Evolutionary conservation across 345 rosid species (phyloP).

Genomic region (Lagerstroemia speciosa): DNA sequence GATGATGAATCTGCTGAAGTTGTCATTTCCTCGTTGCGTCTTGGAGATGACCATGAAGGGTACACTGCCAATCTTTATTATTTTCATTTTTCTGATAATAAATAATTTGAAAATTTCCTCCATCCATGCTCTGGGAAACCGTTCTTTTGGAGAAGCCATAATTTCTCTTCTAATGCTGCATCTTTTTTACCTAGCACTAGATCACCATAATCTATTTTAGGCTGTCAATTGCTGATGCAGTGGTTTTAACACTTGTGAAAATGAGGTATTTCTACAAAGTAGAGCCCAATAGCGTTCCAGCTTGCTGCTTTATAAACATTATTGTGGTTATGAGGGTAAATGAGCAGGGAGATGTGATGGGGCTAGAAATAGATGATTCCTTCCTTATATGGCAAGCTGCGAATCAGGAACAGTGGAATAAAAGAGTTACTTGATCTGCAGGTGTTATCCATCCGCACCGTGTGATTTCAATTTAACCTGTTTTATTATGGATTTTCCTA

Average conservation of each 20-base stretch:
- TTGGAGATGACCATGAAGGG: slow-evolving; percentile 93
- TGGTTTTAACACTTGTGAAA: background rate
- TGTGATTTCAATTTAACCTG: background rate
- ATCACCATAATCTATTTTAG: background rate
- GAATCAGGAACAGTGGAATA: background rate
- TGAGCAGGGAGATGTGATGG: background rate
- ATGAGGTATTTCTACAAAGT: background rate
- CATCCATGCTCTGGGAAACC: background rate
- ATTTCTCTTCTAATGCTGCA: background rate
- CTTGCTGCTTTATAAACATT: background rate
- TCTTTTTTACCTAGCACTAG: background rate
- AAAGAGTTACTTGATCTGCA: background rate
- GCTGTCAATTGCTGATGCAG: background rate
- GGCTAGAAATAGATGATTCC: background rate
- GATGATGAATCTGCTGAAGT: slow-evolving; percentile 99
- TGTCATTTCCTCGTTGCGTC: slow-evolving; percentile 85
- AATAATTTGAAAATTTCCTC: background rate
- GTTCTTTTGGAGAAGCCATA: background rate
- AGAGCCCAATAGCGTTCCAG: background rate
- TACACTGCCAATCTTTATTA: slow-evolving; percentile 16
- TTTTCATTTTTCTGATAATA: too few species aligned
- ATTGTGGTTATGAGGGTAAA: background rate
- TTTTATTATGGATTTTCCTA: background rate
- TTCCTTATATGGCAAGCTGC: background rate
- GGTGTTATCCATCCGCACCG: background rate